Evolutionary conservation across 257 asterid genomes (phyloP), one percentile per base, ranked within the genome.

Genomic region (Solanum etuberosum): DNA sequence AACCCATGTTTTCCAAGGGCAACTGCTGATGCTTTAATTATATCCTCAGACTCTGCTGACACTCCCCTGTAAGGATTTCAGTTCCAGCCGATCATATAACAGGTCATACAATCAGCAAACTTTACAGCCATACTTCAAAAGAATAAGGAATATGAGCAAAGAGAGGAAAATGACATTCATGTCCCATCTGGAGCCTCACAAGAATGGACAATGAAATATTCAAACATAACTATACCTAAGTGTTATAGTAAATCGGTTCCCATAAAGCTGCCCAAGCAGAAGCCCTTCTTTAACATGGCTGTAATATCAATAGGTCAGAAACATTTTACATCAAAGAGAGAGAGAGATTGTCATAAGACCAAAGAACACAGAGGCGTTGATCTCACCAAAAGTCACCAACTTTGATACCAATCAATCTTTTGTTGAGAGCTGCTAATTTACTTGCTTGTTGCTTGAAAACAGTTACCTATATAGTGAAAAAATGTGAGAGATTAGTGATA

Each of bases 331-430:
- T 84, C 81, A 48, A 20, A 48, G 63, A 37, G 37, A 43, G 83
- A 42, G 43, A 78, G 63, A 43, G 84, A 78, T 43, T 43, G 65
- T 43, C 68, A 81, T 29, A 46, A 46, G 42, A 81, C 85, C 29
- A 1, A 67, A 48, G 84, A 73, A 74, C 54, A 90, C 70, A 15
- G 65, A 40, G 59, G 42, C 15, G 71, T 73, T 84, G 87, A 84
- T 83, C 98, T 93, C 90, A 95, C 99, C 98, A 94, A 90, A 97
- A 97, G 90, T 97, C 92, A 89, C 99, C 99, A 46, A 97, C 94
- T 94, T 93, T 97, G 87, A 97, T 93, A 82, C 98, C 98, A 88
- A 97, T 87, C 88, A 97, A 91, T 89, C 86, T 97, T 91, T 91
- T 91, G 88, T 97, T 95, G 89, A 97, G 98, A 67, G 95, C 95